A percentile compares a stretch with the other conserved stretches of the same genome.
Conservation (phyloP, 352 stramenopile genomes). For the Phytophthora ramorum region DNA sequence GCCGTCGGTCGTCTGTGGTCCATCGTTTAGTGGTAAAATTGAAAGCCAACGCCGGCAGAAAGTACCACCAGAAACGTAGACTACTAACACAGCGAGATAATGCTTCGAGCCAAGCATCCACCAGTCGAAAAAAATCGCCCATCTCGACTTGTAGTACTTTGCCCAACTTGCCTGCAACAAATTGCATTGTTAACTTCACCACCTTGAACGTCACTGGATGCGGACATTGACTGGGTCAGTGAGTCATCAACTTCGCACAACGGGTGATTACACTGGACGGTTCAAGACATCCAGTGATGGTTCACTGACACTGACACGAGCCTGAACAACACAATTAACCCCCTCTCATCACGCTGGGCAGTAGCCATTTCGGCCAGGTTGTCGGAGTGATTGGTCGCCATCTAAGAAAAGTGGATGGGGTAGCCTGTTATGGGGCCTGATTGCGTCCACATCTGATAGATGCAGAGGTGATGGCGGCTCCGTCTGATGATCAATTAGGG, state of each 20-base stretch:
- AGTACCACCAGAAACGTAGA: neutral
- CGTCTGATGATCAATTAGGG: too few species aligned
- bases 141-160: slow-evolving; percentile 4
- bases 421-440: slow-evolving; percentile 16
- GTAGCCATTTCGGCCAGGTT: slow-evolving; percentile 6
- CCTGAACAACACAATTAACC: slow-evolving; percentile 2
- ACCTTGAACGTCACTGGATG: slow-evolving; percentile 2
- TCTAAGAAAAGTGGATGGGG: slow-evolving; percentile 5
- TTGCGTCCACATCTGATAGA: too few species aligned
- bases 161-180: slow-evolving; percentile 9
- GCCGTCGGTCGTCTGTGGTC: neutral
- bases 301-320: slow-evolving; percentile 18
- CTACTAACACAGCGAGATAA: slow-evolving; percentile 7
- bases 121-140: slow-evolving; percentile 14
- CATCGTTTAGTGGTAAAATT: slow-evolving; percentile 5
- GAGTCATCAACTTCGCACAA: slow-evolving; percentile 19
- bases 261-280: slow-evolving; percentile 17
- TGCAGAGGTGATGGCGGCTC: too few species aligned
- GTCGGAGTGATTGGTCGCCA: slow-evolving; percentile 7
- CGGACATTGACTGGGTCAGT: slow-evolving; percentile 9
- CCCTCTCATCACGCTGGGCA: neutral
- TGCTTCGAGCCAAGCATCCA: slow-evolving; percentile 8
- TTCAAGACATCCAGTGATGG: slow-evolving; percentile 21
- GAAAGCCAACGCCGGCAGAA: neutral
- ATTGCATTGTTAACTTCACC: slow-evolving; percentile 12